Conservation (phyloP, 1,284 basidiomycete species). For the Leccinum solheimii region DNA sequence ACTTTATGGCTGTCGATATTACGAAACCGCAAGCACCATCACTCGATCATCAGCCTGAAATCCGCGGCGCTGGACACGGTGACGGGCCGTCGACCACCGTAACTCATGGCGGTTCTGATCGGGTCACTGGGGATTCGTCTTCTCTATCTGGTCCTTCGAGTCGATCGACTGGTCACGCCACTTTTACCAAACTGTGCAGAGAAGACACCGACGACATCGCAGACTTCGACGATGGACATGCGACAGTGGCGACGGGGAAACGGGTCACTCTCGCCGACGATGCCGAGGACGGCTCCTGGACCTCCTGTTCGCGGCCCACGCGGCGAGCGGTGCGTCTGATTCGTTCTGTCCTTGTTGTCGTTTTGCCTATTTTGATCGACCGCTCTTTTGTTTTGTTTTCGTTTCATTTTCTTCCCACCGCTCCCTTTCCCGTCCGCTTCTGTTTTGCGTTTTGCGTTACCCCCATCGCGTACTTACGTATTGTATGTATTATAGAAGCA, state of each 20-base stretch:
- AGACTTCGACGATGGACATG: conserved; percentile 23
- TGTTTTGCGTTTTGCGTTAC: neutral
- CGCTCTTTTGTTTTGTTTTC: neutral
- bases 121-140: conserved; percentile 14
- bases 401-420: neutral
- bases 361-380: conserved; percentile 4
- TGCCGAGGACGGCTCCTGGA: conserved; percentile 18
- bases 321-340: conserved; percentile 30
- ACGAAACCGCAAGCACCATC: conserved; percentile 13
- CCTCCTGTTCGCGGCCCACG: conserved; percentile 20
- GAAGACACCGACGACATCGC: conserved; percentile 34
- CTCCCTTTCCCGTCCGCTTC: neutral
- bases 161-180: conserved; percentile 26
- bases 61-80: conserved; percentile 19
- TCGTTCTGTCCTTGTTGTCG: neutral
- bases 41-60: conserved; percentile 19
- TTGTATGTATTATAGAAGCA: conserved; percentile 24
- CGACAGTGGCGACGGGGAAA: conserved; percentile 25
- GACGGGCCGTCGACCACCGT: conserved; percentile 10
- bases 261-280: conserved; percentile 28
- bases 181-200: conserved; percentile 27
- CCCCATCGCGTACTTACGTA: neutral
- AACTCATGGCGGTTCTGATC: conserved; percentile 10
- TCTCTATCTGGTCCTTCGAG: conserved; percentile 13
- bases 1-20: conserved; percentile 10